Evolutionary conservation across 768 basidiomycete genomes (phyloP).

Genomic region (Mycena rebaudengoi): DNA sequence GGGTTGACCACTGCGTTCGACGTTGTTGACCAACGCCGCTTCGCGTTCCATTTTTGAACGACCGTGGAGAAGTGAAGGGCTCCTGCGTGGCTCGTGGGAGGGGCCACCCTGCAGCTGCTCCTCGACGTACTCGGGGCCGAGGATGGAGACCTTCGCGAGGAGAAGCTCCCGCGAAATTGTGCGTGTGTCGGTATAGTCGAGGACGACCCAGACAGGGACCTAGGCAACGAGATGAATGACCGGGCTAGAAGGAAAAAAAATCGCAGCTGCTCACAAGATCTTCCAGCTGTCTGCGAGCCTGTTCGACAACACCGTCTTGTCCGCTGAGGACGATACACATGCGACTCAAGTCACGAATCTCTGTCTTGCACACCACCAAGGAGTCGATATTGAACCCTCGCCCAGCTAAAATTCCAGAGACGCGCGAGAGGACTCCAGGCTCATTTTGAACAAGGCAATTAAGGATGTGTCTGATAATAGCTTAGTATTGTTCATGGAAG

Average conservation of each 20-base stretch:
- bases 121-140: constrained; percentile 96
- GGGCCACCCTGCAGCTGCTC: constrained; percentile 89
- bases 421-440: constrained; percentile 97
- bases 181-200: constrained; percentile 95
- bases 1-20: constrained; percentile 67
- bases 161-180: constrained; percentile 93
- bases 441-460: constrained; percentile 99
- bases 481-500: neutral
- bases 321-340: constrained; percentile 98
- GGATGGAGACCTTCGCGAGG: constrained; percentile 95
- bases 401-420: constrained; percentile 96
- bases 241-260: neutral
- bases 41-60: constrained; percentile 77
- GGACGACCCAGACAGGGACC: constrained; percentile 99
- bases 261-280: constrained; percentile 76
- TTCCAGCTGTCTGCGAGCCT: constrained; percentile 94
- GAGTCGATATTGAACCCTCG: constrained; percentile 99
- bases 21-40: constrained; percentile 75
- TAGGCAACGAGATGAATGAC: constrained; percentile 37
- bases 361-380: constrained; percentile 96
- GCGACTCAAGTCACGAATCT: constrained; percentile 94
- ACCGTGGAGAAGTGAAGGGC: constrained; percentile 40
- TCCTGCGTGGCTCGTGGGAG: constrained; percentile 76
- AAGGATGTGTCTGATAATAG: constrained; percentile 79
- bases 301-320: constrained; percentile 97